phyloP scores from a whole-genome alignment of 257 asterid genomes.

The Primulina huaijiensis region DNA sequence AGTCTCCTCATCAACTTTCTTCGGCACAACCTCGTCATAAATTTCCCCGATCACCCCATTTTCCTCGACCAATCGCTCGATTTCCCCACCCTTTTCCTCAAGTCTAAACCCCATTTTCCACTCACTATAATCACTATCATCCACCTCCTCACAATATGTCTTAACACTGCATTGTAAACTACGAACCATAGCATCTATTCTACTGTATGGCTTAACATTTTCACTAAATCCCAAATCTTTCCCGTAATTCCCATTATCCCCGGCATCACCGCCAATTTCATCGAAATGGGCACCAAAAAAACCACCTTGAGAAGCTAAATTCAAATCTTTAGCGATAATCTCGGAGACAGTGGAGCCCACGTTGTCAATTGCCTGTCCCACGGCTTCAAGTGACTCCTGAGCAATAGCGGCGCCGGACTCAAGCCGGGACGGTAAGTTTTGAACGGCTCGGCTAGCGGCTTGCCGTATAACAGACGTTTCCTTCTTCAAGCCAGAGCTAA shows the following conservation, averaged over 20 bases:
- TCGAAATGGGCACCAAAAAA: slow-evolving; percentile 32
- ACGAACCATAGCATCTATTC: slow-evolving; percentile 57
- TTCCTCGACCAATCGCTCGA: slow-evolving; percentile 44
- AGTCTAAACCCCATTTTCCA: slow-evolving; percentile 68
- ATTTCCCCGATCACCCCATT: slow-evolving; percentile 56
- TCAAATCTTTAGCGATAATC: slow-evolving; percentile 65
- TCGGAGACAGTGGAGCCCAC: slow-evolving; percentile 61
- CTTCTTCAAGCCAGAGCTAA: slow-evolving; percentile 57
- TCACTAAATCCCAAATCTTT: slow-evolving; percentile 26
- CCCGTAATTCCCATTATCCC: slow-evolving; percentile 24
- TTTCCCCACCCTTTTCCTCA: slow-evolving; percentile 53
- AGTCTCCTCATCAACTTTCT: slow-evolving; percentile 49
- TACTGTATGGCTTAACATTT: slow-evolving; percentile 62
- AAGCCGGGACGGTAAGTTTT: slow-evolving; percentile 65
- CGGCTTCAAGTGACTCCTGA: slow-evolving; percentile 78
- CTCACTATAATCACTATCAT: slow-evolving; percentile 48
- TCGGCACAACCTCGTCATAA: slow-evolving; percentile 58
- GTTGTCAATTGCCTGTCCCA: slow-evolving; percentile 77
- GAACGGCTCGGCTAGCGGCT: slow-evolving; percentile 73
- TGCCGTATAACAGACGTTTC: slow-evolving; percentile 72
- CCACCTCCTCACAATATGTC: slow-evolving; percentile 68
- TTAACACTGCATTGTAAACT: slow-evolving; percentile 55
- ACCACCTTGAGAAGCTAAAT: slow-evolving; percentile 36
- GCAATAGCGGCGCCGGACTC: slow-evolving; percentile 87
- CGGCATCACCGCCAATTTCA: slow-evolving; percentile 25